Evolutionary conservation across 345 rosid species (phyloP).

Genomic region (Abelmoschus esculentus): DNA sequence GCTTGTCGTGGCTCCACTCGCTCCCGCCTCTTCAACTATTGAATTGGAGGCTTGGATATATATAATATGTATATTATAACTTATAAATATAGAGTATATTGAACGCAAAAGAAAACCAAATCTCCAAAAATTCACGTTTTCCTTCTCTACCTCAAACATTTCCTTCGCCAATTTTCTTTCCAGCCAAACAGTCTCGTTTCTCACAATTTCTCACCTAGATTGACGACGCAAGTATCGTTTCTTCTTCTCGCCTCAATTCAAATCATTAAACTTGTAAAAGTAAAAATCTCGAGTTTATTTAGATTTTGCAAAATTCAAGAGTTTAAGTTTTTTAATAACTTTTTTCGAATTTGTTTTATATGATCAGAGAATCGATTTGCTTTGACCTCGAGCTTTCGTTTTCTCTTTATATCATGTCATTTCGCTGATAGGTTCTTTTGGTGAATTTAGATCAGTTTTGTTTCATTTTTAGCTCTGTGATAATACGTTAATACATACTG

Average conservation of each 20-base stretch:
- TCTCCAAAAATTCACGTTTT: not conserved
- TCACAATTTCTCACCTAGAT: not conserved
- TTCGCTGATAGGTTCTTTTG: not conserved
- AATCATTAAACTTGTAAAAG: not conserved
- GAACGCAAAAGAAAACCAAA: not conserved
- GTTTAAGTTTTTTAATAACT: not conserved
- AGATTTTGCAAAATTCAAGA: no score
- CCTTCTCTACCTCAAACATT: not conserved
- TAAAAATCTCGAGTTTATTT: not conserved
- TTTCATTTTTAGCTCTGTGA: no score
- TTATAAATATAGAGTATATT: not conserved
- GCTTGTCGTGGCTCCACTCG: no score
- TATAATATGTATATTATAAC: not conserved
- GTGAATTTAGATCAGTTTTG: not conserved
- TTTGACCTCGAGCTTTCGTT: not conserved
- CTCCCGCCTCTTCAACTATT: no score
- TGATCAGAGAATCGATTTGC: not conserved
- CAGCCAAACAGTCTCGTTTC: not conserved
- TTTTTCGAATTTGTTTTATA: not conserved
- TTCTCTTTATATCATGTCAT: not conserved
- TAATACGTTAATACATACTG: no score
- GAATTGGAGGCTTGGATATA: not conserved
- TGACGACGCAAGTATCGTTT: not conserved
- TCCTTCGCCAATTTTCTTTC: not conserved
- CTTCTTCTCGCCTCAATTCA: not conserved